Conservation (phyloP, 129 eudicot species). For the Apium graveolens region DNA sequence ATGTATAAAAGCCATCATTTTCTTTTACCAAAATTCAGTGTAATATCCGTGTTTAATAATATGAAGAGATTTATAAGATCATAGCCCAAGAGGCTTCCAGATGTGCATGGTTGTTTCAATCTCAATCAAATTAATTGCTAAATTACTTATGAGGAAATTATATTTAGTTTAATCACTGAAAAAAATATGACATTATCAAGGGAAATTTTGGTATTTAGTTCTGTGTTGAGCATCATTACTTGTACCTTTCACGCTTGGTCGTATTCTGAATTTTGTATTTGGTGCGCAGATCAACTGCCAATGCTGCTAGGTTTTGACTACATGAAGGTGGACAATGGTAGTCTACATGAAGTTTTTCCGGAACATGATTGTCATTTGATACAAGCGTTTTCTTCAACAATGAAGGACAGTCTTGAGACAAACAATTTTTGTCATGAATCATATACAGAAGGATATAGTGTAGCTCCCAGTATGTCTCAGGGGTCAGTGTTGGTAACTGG, state of each 20-base stretch:
- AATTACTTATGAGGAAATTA: background rate
- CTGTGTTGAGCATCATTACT: background rate
- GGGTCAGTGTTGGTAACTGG: slow-evolving; percentile 10
- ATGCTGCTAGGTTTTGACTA: slow-evolving; percentile 4
- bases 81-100: background rate
- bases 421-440: slow-evolving; percentile 14
- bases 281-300: slow-evolving; percentile 13
- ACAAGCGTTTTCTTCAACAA: slow-evolving; percentile 19
- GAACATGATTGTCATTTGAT: slow-evolving; percentile 14
- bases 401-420: slow-evolving; percentile 9
- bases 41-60: background rate
- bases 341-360: slow-evolving; percentile 11
- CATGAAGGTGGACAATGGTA: slow-evolving; percentile 6
- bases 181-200: background rate
- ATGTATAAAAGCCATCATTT: background rate
- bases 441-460: background rate
- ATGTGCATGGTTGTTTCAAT: background rate
- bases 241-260: too few relatives aligned
- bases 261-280: background rate
- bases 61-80: background rate
- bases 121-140: background rate
- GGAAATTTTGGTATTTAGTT: background rate
- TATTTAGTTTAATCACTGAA: background rate
- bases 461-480: slow-evolving; percentile 14
- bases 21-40: background rate